Evolutionary conservation across 441 rosid genomes (phyloP).

Genomic region (Adansonia gregorii): DNA sequence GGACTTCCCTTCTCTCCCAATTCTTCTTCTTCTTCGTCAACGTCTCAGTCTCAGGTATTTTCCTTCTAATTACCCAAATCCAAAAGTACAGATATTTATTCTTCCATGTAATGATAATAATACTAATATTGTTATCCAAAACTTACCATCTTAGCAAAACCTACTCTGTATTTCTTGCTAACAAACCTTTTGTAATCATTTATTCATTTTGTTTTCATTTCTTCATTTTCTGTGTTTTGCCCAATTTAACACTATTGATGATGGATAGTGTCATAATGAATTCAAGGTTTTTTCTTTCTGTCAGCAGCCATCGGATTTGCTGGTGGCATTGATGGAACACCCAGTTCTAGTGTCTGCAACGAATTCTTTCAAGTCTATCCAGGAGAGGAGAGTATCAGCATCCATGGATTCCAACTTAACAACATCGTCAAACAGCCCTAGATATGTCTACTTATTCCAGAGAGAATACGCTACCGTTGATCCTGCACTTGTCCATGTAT

Average conservation of each 20-base stretch:
- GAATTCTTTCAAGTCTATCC: slow-evolving; percentile 46
- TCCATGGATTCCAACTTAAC: slow-evolving; percentile 33
- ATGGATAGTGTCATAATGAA: neutral
- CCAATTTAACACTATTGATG: neutral
- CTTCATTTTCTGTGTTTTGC: neutral
- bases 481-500: slow-evolving; percentile 71
- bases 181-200: neutral
- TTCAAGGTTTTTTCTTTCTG: slow-evolving; percentile 5
- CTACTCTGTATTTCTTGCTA: neutral
- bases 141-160: no score
- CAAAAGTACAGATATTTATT: neutral
- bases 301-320: slow-evolving; percentile 51
- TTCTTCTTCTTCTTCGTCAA: slow-evolving; percentile 33
- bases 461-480: slow-evolving; percentile 75
- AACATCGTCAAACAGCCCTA: slow-evolving; percentile 30
- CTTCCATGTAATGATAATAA: no score
- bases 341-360: slow-evolving; percentile 56
- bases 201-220: neutral
- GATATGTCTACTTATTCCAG: slow-evolving; percentile 73
- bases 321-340: slow-evolving; percentile 59
- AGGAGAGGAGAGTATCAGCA: slow-evolving; percentile 47
- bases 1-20: slow-evolving; percentile 37
- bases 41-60: slow-evolving; percentile 39
- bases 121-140: no score
- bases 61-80: slow-evolving; percentile 8